Conservation (phyloP, 1,284 basidiomycete genomes). For the Cryptococcus floricola region DNA sequence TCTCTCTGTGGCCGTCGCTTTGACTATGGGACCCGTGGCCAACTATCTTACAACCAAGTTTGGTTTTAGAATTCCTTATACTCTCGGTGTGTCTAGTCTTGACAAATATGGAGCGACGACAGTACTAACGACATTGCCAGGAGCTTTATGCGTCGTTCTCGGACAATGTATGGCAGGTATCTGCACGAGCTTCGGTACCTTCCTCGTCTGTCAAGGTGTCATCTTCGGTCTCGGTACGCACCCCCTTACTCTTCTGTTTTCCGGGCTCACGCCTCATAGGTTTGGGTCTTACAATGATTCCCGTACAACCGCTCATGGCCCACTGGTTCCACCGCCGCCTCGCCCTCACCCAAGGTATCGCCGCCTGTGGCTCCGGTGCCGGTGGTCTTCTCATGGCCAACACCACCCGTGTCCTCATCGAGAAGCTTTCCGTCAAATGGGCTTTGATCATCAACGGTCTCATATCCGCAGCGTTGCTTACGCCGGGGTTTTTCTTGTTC, state of each 20-base stretch:
- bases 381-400: constrained; percentile 45
- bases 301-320: constrained; percentile 41
- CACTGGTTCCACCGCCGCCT: constrained; percentile 47
- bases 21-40: constrained; percentile 45
- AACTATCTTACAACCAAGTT: constrained; percentile 41
- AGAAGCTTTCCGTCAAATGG: constrained; percentile 39
- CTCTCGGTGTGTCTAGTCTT: not conserved
- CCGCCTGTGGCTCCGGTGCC: constrained; percentile 41
- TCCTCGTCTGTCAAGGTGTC: constrained; percentile 38
- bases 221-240: constrained; percentile 35
- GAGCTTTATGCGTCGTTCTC: constrained; percentile 20
- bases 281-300: constrained; percentile 31
- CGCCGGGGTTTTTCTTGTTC: constrained; percentile 43
- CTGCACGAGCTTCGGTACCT: constrained; percentile 25
- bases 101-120: not conserved
- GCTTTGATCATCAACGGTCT: constrained; percentile 47
- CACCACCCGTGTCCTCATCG: constrained; percentile 40
- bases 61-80: constrained; percentile 32
- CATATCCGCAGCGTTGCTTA: constrained; percentile 41
- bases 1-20: constrained; percentile 41
- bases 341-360: constrained; percentile 40
- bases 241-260: not conserved
- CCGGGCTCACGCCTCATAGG: not conserved
- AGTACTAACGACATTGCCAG: not conserved
- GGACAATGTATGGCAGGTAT: constrained; percentile 38